Conservation (phyloP, 352 stramenopile species). For the Albugo candida region DNA sequence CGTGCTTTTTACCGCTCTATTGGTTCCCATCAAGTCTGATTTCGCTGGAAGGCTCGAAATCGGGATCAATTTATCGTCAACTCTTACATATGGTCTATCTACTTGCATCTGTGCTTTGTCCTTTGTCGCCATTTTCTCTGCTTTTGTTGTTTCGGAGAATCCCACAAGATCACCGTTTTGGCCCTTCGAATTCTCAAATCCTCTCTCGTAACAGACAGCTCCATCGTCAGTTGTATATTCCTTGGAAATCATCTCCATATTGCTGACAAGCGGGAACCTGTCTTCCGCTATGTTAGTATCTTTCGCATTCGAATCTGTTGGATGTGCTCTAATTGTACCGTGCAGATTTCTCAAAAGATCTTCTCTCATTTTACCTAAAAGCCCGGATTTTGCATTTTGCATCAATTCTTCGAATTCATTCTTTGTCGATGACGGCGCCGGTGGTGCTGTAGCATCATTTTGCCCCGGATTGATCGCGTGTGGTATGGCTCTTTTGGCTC, state of each 20-base stretch:
- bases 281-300: too few species aligned
- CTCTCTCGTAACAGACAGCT: too few species aligned
- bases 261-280: too few species aligned
- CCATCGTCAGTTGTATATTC: too few species aligned
- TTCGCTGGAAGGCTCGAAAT: neutral
- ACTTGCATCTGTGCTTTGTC: neutral
- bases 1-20: conserved; percentile 5
- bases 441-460: neutral
- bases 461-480: neutral
- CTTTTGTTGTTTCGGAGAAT: conserved; percentile 11
- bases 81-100: conserved; percentile 7
- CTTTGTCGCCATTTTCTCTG: neutral
- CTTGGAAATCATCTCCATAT: too few species aligned
- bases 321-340: too few species aligned
- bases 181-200: neutral
- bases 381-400: neutral
- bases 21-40: conserved; percentile 12
- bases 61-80: conserved; percentile 10
- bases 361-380: too few species aligned
- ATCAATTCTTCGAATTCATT: neutral
- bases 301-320: too few species aligned
- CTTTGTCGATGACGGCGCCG: neutral
- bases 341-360: too few species aligned
- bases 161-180: neutral
- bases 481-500: neutral